A percentile compares a stretch with the other conserved stretches of the same genome.
Evolutionary conservation across 2,329 filamentous ascomycete genomes (phyloP).

Genomic region (Verticillium dahliae): DNA sequence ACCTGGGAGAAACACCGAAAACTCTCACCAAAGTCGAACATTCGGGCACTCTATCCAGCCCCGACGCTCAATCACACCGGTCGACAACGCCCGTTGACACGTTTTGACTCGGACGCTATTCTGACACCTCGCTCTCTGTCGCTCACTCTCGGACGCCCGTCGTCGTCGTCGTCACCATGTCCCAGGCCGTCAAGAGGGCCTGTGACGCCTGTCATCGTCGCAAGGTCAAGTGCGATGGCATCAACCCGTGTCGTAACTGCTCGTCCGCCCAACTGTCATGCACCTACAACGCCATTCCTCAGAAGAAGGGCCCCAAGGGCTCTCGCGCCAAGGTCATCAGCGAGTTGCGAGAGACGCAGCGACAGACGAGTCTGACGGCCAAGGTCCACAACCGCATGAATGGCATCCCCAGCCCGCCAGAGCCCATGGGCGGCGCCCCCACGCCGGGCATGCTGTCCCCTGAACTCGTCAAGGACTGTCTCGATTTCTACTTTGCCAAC

Average conservation of each 20-base stretch:
- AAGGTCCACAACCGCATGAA: constrained; percentile 56
- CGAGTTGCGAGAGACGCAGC: constrained; percentile 62
- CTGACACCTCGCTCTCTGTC: constrained; percentile 3
- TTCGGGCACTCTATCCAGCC: not conserved
- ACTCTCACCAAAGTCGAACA: not conserved
- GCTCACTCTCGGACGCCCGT: no score
- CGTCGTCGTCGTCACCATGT: constrained; percentile 23
- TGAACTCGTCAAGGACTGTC: constrained; percentile 59
- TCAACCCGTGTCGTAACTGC: constrained; percentile 67
- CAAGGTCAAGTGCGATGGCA: constrained; percentile 68
- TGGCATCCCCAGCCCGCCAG: constrained; percentile 42
- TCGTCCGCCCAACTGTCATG: constrained; percentile 59
- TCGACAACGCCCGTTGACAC: not conserved
- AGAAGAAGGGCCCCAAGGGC: constrained; percentile 72
- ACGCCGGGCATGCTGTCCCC: constrained; percentile 54
- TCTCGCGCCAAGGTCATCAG: constrained; percentile 70
- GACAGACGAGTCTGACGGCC: constrained; percentile 56
- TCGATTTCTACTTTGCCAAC: constrained; percentile 63
- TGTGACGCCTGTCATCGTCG: constrained; percentile 70
- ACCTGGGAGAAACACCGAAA: not conserved
- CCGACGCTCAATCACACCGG: not conserved
- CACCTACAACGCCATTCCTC: constrained; percentile 68
- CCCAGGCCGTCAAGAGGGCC: constrained; percentile 52
- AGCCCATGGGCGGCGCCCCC: constrained; percentile 41
- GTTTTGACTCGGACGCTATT: not conserved